These are phyloP conservation scores for Podospora comata DNA, from an alignment of 495 filamentous ascomycete genomes.

Conservation along the genomic window DNA sequence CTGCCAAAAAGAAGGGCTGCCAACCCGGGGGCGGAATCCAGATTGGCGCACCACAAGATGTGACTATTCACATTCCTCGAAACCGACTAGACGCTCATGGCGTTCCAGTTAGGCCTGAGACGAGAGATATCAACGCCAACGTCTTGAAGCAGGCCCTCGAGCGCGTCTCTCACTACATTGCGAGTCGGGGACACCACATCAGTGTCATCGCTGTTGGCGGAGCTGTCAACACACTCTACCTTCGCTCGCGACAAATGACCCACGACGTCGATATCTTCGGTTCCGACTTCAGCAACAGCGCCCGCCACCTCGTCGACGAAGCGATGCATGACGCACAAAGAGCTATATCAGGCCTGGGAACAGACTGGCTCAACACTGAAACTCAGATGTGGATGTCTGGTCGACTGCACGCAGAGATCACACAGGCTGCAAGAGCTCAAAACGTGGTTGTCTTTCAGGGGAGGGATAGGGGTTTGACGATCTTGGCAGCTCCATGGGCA, in stretches of 20 bases:
- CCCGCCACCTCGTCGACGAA: conserved; percentile 9
- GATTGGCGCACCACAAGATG: conserved; percentile 10
- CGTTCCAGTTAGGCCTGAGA: conserved; percentile 1
- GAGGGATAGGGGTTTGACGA: neutral
- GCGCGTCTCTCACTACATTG: conserved; percentile 8
- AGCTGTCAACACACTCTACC: conserved; percentile 14
- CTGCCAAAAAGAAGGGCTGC: neutral
- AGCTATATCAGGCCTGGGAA: neutral
- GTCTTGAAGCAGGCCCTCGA: conserved; percentile 5
- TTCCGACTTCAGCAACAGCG: conserved; percentile 11
- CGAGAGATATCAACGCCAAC: conserved; percentile 6
- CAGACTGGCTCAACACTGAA: conserved; percentile 15
- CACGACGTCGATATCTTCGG: conserved; percentile 15
- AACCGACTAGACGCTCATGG: conserved; percentile 3
- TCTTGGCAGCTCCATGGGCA: conserved; percentile 11
- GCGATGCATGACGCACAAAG: conserved; percentile 12
- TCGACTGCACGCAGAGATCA: conserved; percentile 4
- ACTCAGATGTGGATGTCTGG: conserved; percentile 13
- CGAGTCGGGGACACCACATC: neutral
- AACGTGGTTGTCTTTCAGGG: conserved; percentile 8
- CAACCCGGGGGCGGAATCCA: neutral
- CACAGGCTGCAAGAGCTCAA: conserved; percentile 8
- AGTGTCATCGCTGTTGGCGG: conserved; percentile 12
- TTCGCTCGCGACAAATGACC: conserved; percentile 7
- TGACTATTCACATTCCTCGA: conserved; percentile 13